Evolutionary conservation across 1,139 yeast species (phyloP).

Genomic region (Yamadazyma dendronema): DNA sequence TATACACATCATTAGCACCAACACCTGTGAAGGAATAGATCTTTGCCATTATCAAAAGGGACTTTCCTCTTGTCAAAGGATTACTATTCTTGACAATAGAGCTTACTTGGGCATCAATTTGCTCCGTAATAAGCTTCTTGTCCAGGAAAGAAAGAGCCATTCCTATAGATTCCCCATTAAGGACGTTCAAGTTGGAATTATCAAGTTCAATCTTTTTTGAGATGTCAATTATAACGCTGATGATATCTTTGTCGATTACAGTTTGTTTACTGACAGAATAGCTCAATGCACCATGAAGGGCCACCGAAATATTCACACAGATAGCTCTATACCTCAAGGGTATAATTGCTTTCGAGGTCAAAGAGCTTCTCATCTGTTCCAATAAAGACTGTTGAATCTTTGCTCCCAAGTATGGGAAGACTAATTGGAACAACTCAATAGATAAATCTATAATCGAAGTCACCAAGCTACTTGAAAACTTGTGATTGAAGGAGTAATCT

Average conservation of each 20-base stretch:
- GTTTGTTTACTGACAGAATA: conserved; percentile 26
- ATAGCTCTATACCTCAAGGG: conserved; percentile 48
- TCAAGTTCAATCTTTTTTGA: conserved; percentile 45
- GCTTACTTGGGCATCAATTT: conserved; percentile 54
- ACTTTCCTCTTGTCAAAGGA: conserved; percentile 67
- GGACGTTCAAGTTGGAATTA: conserved; percentile 38
- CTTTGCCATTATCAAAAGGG: conserved; percentile 58
- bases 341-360: conserved; percentile 28
- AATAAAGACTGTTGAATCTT: conserved; percentile 84
- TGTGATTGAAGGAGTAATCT: conserved; percentile 25
- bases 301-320: conserved; percentile 59
- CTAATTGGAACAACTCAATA: conserved; percentile 68
- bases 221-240: conserved; percentile 55
- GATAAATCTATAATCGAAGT: conserved; percentile 73
- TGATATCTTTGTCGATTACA: conserved; percentile 44
- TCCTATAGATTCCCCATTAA: conserved; percentile 73
- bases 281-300: conserved; percentile 57
- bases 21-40: conserved; percentile 45
- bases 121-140: conserved; percentile 39
- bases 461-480: conserved; percentile 30
- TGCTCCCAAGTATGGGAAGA: conserved; percentile 71
- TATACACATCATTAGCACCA: conserved; percentile 45
- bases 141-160: conserved; percentile 43
- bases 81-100: conserved; percentile 50
- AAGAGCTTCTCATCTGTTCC: conserved; percentile 68